Evolutionary conservation across 2,329 filamentous ascomycete species (phyloP).

Genomic region (Cryphonectria nitschkei): DNA sequence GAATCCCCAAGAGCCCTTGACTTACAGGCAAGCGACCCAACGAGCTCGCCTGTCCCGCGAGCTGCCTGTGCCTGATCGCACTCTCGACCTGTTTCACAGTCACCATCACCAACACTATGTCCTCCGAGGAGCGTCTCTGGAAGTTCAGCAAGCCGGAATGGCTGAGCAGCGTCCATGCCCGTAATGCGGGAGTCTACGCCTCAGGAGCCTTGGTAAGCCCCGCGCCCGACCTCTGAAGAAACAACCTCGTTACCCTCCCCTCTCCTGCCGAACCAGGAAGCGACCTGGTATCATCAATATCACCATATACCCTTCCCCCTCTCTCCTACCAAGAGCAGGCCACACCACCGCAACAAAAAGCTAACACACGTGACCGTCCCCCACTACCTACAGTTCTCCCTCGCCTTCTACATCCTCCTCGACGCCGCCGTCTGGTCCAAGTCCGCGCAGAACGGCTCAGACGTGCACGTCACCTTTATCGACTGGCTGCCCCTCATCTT

Average conservation of each 20-base stretch:
- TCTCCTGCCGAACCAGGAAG: neutral
- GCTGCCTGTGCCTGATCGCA: neutral
- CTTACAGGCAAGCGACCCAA: neutral
- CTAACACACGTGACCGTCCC: neutral
- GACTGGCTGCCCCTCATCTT: slow-evolving; percentile 74
- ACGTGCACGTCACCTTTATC: slow-evolving; percentile 67
- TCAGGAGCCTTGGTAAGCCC: slow-evolving; percentile 63
- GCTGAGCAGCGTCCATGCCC: slow-evolving; percentile 66
- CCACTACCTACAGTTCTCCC: slow-evolving; percentile 57
- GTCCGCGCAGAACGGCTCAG: slow-evolving; percentile 60
- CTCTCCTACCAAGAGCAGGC: neutral
- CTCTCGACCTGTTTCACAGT: neutral
- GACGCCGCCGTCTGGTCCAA: slow-evolving; percentile 71
- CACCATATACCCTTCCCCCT: neutral
- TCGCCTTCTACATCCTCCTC: slow-evolving; percentile 71
- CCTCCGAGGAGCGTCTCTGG: slow-evolving; percentile 68
- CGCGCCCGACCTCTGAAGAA: neutral
- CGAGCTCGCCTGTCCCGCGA: neutral
- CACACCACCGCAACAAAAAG: neutral
- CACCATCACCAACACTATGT: slow-evolving; percentile 46
- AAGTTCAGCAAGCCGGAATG: slow-evolving; percentile 70
- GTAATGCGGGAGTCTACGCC: slow-evolving; percentile 65
- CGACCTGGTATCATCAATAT: neutral
- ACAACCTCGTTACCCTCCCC: neutral
- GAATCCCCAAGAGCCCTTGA: neutral